These are phyloP conservation scores for Boechera stricta DNA, from an alignment of 345 rosid genomes.

Conservation along the genomic window DNA sequence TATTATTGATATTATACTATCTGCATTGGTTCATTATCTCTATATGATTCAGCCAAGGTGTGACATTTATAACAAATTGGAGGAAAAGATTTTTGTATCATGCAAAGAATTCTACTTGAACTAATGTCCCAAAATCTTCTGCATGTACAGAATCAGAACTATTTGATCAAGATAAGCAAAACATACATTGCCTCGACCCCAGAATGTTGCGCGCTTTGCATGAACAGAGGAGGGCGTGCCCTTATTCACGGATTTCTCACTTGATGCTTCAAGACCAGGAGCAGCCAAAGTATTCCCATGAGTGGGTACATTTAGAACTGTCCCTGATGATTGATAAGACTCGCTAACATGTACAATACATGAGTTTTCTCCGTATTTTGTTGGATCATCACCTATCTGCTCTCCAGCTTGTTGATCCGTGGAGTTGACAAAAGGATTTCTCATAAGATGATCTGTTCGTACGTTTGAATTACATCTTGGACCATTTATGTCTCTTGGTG, in stretches of 20 bases:
- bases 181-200: slow-evolving; percentile 96
- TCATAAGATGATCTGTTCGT: slow-evolving; percentile 49
- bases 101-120: slow-evolving; percentile 16
- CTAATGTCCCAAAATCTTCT: slow-evolving; percentile 7
- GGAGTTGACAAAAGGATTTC: slow-evolving; percentile 54
- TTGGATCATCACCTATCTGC: slow-evolving; percentile 59
- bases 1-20: neutral
- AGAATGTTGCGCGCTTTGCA: slow-evolving; percentile 73
- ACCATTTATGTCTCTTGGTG: slow-evolving; percentile 59
- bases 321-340: slow-evolving; percentile 80
- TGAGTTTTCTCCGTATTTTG: slow-evolving; percentile 54
- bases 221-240: slow-evolving; percentile 62
- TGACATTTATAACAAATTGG: slow-evolving; percentile 5
- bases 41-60: slow-evolving; percentile 3
- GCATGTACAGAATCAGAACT: slow-evolving; percentile 19
- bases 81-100: slow-evolving; percentile 21
- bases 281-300: slow-evolving; percentile 59
- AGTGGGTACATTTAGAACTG: slow-evolving; percentile 65
- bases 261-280: slow-evolving; percentile 64
- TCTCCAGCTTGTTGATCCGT: slow-evolving; percentile 62
- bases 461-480: slow-evolving; percentile 54
- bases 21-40: slow-evolving; percentile 1
- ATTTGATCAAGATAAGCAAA: slow-evolving; percentile 32
- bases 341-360: slow-evolving; percentile 60
- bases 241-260: slow-evolving; percentile 67